These are phyloP conservation scores for Aegilops longissima DNA, from an alignment of 176 grass and related monocot species.

Conservation along the genomic window DNA sequence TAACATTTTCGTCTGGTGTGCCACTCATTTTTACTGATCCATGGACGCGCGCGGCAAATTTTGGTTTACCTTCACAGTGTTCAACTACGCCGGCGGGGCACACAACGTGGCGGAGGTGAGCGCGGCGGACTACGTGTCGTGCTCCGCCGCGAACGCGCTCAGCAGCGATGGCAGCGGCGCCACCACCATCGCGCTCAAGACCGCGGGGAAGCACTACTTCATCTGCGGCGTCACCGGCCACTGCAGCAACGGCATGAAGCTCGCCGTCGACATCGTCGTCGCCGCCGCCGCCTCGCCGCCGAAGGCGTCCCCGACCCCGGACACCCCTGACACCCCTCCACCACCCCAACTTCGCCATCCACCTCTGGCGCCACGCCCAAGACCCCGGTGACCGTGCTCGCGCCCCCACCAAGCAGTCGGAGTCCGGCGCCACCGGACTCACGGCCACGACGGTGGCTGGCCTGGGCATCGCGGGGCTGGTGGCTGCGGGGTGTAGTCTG, in stretches of 20 bases:
- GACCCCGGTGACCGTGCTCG: constrained; percentile 12
- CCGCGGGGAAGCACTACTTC: constrained; percentile 76
- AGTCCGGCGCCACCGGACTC: constrained; percentile 29
- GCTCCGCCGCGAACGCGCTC: constrained; percentile 55
- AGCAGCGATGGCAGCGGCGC: constrained; percentile 52
- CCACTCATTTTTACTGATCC: neutral
- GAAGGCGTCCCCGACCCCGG: constrained; percentile 14
- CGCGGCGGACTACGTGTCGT: constrained; percentile 62
- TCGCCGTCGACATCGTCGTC: constrained; percentile 43
- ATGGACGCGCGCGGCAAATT: neutral
- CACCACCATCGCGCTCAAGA: constrained; percentile 62
- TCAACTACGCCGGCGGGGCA: constrained; percentile 55
- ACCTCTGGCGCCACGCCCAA: constrained; percentile 29
- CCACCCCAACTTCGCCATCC: constrained; percentile 27
- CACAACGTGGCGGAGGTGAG: constrained; percentile 75
- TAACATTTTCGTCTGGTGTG: neutral
- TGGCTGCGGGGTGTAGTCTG: neutral
- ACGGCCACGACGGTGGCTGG: constrained; percentile 27
- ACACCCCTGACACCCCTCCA: constrained; percentile 6
- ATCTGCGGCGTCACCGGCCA: constrained; percentile 66
- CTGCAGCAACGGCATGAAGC: constrained; percentile 81
- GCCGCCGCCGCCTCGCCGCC: constrained; percentile 18
- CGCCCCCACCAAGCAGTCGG: constrained; percentile 20
- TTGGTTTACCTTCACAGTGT: constrained; percentile 29
- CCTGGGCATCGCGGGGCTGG: constrained; percentile 33